Percentiles rank a stretch among this genome's conserved stretches.
These are phyloP conservation scores for Ligustrum vulgare DNA, from an alignment of 257 asterid species.

Conservation along the genomic window DNA sequence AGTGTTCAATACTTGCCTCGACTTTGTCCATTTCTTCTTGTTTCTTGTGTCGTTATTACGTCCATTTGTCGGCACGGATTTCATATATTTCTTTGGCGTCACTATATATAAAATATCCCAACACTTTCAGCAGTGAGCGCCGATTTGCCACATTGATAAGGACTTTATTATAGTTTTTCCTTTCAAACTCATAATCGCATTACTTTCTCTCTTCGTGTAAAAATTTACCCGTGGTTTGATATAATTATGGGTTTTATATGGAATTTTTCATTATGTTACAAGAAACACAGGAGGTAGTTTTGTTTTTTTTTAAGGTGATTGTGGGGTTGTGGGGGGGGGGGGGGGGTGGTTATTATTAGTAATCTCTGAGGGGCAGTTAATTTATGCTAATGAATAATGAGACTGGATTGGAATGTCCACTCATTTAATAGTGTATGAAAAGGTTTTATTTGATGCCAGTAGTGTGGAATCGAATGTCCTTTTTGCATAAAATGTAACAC, in stretches of 20 bases:
- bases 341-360: neutral
- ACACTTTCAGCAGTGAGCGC: neutral
- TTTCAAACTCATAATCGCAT: neutral
- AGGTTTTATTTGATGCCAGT: neutral
- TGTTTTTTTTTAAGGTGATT: no score
- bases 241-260: neutral
- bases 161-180: neutral
- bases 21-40: no score
- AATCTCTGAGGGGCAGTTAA: neutral
- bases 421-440: neutral
- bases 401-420: neutral
- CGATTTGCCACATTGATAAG: neutral
- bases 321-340: no score
- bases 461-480: neutral
- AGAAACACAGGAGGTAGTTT: neutral
- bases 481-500: neutral
- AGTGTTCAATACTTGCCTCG: no score
- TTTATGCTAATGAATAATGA: neutral
- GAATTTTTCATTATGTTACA: neutral
- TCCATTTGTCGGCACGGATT: no score
- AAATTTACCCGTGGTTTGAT: neutral
- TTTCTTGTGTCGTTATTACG: no score
- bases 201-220: neutral
- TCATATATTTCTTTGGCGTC: no score
- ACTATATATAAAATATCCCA: no score